Evolutionary conservation across 208 protist species (phyloP).

Genomic region (Porcisia deanei): DNA sequence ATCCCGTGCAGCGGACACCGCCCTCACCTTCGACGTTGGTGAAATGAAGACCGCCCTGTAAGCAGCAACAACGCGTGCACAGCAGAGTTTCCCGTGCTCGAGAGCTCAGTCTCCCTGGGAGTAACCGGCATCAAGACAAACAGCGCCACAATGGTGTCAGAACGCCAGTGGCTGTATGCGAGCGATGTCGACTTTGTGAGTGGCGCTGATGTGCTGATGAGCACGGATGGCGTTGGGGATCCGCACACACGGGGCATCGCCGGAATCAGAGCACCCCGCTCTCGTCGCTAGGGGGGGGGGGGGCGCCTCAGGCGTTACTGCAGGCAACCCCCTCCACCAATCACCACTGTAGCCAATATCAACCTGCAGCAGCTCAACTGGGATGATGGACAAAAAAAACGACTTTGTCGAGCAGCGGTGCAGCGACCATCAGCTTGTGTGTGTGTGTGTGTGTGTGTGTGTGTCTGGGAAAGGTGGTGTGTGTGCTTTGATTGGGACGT

Average conservation of each 20-base stretch:
- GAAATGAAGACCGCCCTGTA: slow-evolving; percentile 5
- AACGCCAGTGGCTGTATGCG: not conserved
- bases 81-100: not conserved
- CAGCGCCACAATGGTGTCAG: not conserved
- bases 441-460: not conserved
- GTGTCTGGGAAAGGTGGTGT: not conserved
- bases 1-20: slow-evolving; percentile 11
- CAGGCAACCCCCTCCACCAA: not conserved
- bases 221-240: not conserved
- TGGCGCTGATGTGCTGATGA: not conserved
- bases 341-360: not conserved
- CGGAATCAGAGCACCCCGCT: not conserved
- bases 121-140: slow-evolving; percentile 7
- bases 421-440: not conserved
- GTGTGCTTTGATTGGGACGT: not conserved
- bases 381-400: not conserved
- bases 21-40: slow-evolving; percentile 19
- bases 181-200: not conserved
- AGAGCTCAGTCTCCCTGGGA: slow-evolving; percentile 4
- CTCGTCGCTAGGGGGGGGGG: not conserved
- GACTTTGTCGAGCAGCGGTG: not conserved
- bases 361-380: not conserved
- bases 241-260: not conserved
- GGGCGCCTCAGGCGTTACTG: not conserved
- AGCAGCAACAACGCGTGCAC: not conserved